Base-by-base conservation (phyloP, 805 yeast genomes). In the Pichia manshurica region DNA sequence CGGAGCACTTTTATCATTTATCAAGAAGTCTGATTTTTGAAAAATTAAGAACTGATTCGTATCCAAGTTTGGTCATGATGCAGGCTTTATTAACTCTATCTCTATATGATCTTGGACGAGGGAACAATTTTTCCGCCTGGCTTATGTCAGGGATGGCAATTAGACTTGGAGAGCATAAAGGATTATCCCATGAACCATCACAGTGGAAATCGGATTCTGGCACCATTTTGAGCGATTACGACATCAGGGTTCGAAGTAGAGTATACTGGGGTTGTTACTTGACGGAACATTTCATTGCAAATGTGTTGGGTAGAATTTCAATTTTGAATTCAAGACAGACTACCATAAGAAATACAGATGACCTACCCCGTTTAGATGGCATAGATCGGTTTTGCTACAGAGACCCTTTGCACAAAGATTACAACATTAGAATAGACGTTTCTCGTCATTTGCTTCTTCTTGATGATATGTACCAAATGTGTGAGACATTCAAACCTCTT, bases 121-220 rank as follows among this genome's bases (percentile, higher is more conserved):
- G 83, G 3, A 63, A 71, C 46, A 75, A 75, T 54, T 72, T 79
- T 28, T 67, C 74, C 43, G 80, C 80, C 5, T 79, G 83, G 82
- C 74, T 78, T 71, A 68, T 78, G 39, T 70, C 76, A 5, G 84
- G 84, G 2, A 67, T 74, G 39, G 83, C 82, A 9, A 74, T 78
- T 57, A 64, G 84, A 47, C 78, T 79, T 68, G 82, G 83, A 1
- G 75, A 71, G 53, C 82, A 79, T 56, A 65, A 78, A 57, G 83
- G 83, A 1, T 79, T 79, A 56, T 82, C 79, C 56, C 61, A 78
- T 44, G 73, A 77, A 50, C 84, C 84, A 1, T 68, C 73, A 50
- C 31, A 38, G 16, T 35, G 39, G 39, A 35, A 35, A 35, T 16
- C 5, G 76, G 74, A 16, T 79, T 35, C 15, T 12, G 15, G 15